Conservation (phyloP, 2,329 filamentous ascomycete genomes). For the Neonectria hederae region DNA sequence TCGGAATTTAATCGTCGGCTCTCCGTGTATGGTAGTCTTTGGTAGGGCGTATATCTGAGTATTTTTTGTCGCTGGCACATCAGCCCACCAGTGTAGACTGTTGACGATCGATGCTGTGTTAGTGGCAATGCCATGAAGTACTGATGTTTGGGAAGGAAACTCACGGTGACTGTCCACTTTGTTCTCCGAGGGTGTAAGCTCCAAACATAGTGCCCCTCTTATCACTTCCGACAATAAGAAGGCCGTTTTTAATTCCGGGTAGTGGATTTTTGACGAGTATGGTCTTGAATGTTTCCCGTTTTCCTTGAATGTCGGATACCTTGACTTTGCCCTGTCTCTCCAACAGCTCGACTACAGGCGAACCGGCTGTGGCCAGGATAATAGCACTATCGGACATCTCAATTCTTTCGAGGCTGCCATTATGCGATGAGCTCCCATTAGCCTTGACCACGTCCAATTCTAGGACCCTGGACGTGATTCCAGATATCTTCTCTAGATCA, state of each 20-base stretch:
- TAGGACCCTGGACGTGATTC: too few species aligned
- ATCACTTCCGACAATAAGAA: constrained; percentile 76
- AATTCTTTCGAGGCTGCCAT: too few species aligned
- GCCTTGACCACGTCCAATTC: too few species aligned
- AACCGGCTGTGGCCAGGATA: background rate
- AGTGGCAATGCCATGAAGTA: constrained; percentile 66
- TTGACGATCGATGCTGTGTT: constrained; percentile 60
- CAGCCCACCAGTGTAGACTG: constrained; percentile 53
- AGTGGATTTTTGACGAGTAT: constrained; percentile 66
- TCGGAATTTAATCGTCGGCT: constrained; percentile 73
- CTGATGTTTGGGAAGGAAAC: constrained; percentile 64
- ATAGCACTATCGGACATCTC: background rate
- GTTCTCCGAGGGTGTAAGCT: constrained; percentile 74
- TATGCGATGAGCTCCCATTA: too few species aligned
- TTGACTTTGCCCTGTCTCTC: constrained; percentile 46
- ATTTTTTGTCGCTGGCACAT: background rate
- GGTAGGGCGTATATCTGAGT: constrained; percentile 62
- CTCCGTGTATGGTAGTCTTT: constrained; percentile 63
- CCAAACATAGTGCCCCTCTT: constrained; percentile 73
- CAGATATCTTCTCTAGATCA: too few species aligned
- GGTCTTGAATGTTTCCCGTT: constrained; percentile 75
- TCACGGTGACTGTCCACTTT: constrained; percentile 62
- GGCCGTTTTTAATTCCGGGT: constrained; percentile 63
- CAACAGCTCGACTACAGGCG: background rate
- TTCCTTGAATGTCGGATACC: constrained; percentile 62